These are phyloP conservation scores for Camelina laxa DNA, from an alignment of 345 rosid species.

Conservation along the genomic window DNA sequence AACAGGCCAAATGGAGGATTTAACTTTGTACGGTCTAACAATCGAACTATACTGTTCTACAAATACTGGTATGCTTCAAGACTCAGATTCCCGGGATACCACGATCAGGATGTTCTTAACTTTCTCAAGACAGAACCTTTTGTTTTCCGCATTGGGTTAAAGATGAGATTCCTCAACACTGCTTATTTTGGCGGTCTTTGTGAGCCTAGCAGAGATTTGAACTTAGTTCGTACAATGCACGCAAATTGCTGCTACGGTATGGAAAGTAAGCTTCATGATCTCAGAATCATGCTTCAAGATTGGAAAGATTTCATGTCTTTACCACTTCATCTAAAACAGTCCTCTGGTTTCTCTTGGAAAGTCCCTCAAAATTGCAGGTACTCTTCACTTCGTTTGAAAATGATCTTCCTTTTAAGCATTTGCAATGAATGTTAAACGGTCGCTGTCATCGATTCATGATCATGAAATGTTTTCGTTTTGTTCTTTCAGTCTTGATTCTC, in stretches of 20 bases:
- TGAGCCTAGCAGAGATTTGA: constrained; percentile 83
- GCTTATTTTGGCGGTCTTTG: constrained; percentile 82
- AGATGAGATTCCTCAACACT: constrained; percentile 77
- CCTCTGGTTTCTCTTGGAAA: constrained; percentile 60
- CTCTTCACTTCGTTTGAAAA: constrained; percentile 53
- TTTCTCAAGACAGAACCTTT: constrained; percentile 58
- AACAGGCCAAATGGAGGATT: constrained; percentile 87
- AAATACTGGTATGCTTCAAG: constrained; percentile 84
- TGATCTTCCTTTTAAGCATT: constrained; percentile 16
- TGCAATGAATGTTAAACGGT: neutral
- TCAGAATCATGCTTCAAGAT: constrained; percentile 78
- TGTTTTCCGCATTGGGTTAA: constrained; percentile 58
- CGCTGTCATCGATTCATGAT: neutral
- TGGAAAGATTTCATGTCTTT: constrained; percentile 71
- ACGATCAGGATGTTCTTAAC: constrained; percentile 81
- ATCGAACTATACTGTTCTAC: constrained; percentile 79
- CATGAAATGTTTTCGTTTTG: neutral
- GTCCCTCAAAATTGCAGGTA: constrained; percentile 90
- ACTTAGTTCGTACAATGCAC: constrained; percentile 84
- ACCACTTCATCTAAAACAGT: constrained; percentile 60
- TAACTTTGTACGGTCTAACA: constrained; percentile 70
- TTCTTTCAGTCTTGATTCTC: constrained; percentile 52
- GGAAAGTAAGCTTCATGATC: constrained; percentile 82
- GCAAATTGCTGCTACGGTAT: constrained; percentile 84
- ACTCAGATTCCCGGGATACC: constrained; percentile 67